Percentiles rank a stretch among this genome's conserved stretches.
Evolutionary conservation across 305 asterid species (phyloP).

Genomic region (Plantago rigida): DNA sequence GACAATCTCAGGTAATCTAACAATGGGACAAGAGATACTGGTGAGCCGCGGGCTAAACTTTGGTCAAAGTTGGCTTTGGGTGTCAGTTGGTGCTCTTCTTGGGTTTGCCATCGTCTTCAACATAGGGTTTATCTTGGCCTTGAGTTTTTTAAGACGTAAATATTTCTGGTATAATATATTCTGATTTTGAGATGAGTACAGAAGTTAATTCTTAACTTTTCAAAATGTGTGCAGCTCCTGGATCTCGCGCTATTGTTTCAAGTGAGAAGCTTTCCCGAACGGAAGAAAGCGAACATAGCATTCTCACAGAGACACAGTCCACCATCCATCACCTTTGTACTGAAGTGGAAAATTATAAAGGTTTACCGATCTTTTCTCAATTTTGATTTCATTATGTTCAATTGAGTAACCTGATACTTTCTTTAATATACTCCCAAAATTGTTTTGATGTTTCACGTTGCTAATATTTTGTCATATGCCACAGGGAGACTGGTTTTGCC

Average conservation of each 20-base stretch:
- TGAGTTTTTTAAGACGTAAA: slow-evolving; percentile 42
- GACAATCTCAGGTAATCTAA: not conserved
- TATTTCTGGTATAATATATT: not conserved
- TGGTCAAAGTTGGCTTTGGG: not conserved
- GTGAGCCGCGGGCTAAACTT: slow-evolving; percentile 1
- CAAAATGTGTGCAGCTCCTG: slow-evolving; percentile 35
- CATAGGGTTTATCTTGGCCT: slow-evolving; percentile 30
- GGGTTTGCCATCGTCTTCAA: slow-evolving; percentile 6
- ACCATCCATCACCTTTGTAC: slow-evolving; percentile 15
- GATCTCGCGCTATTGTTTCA: slow-evolving; percentile 51
- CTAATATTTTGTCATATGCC: slow-evolving; percentile 18
- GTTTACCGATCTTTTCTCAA: slow-evolving; percentile 8
- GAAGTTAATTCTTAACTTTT: slow-evolving; percentile 8
- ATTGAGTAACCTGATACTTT: not conserved
- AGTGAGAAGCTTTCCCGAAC: slow-evolving; percentile 33
- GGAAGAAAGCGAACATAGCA: slow-evolving; percentile 25
- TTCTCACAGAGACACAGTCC: slow-evolving; percentile 11
- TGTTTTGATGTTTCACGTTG: slow-evolving; percentile 17
- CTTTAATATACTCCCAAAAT: not conserved
- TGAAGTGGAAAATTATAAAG: slow-evolving; percentile 22
- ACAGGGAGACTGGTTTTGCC: slow-evolving; percentile 52
- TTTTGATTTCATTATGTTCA: not conserved
- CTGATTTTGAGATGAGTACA: not conserved
- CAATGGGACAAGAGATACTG: slow-evolving; percentile 3
- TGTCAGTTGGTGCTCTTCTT: slow-evolving; percentile 9